Conservation (phyloP, 257 asterid genomes). For the Solanum paucissectum region DNA sequence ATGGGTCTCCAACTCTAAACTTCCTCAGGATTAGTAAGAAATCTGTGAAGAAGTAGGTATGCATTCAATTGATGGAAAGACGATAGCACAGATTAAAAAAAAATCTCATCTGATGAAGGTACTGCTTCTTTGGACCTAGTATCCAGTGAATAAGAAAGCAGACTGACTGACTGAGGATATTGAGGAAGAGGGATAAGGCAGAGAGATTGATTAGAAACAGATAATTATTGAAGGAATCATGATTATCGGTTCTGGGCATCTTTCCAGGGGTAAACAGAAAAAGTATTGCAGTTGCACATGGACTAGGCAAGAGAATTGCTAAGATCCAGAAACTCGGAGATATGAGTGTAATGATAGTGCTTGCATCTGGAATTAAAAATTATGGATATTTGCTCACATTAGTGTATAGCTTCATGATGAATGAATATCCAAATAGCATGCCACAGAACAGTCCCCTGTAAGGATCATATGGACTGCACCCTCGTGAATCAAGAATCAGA, state of each 20-base stretch:
- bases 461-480: not conserved
- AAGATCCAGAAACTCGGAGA: not conserved
- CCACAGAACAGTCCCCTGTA: not conserved
- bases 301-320: not conserved
- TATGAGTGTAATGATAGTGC: not conserved
- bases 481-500: not conserved
- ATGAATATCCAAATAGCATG: not conserved
- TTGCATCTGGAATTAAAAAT: not conserved
- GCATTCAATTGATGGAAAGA: not conserved
- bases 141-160: not conserved
- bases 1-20: not conserved
- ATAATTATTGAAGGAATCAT: not conserved
- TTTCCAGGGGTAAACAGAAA: not conserved
- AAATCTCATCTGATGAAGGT: not conserved
- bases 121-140: not conserved
- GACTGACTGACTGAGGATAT: not conserved
- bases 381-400: not conserved
- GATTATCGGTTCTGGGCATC: not conserved
- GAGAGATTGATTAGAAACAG: not conserved
- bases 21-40: not conserved
- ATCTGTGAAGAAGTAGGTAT: not conserved
- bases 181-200: not conserved
- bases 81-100: not conserved
- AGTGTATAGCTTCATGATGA: not conserved
- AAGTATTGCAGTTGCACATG: not conserved